Conservation (phyloP, 1,139 yeast genomes). For the Saccharomyces hybrid region DNA sequence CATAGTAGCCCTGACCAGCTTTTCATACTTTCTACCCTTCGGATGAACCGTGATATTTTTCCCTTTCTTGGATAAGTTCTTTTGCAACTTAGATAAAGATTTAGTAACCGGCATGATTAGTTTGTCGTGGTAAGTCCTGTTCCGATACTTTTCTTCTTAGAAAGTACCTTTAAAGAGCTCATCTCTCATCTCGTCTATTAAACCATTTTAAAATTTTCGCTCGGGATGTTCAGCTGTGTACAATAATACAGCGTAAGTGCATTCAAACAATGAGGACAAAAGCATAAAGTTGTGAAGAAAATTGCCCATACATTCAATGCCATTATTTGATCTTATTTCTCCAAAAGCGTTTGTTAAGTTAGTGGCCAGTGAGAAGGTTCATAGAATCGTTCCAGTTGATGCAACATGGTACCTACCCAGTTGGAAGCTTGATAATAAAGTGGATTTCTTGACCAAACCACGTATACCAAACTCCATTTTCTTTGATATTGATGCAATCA, state of each 20-base stretch:
- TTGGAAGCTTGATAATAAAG: slow-evolving; percentile 47
- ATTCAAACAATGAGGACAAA: background rate
- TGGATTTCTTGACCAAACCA: slow-evolving; percentile 44
- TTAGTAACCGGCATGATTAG: slow-evolving; percentile 67
- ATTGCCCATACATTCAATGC: slow-evolving; percentile 11
- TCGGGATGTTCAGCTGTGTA: background rate
- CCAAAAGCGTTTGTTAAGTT: slow-evolving; percentile 24
- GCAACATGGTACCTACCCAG: slow-evolving; percentile 92
- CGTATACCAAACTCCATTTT: slow-evolving; percentile 63
- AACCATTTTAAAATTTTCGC: slow-evolving; percentile 1
- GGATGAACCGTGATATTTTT: slow-evolving; percentile 56
- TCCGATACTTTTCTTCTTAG: background rate
- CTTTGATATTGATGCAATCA: slow-evolving; percentile 71
- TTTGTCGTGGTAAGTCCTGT: background rate
- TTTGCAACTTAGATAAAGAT: slow-evolving; percentile 62
- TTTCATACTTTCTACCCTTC: slow-evolving; percentile 80
- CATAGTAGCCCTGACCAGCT: slow-evolving; percentile 74
- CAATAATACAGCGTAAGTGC: background rate
- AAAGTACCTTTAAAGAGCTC: background rate
- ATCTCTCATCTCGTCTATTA: background rate
- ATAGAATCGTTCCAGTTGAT: slow-evolving; percentile 64
- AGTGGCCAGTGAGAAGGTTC: background rate
- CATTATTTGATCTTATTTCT: slow-evolving; percentile 23
- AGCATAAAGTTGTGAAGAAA: background rate
- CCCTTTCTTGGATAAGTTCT: slow-evolving; percentile 37